phyloP scores from a whole-genome alignment of 148 eudicot species.

The Beta vulgaris region DNA sequence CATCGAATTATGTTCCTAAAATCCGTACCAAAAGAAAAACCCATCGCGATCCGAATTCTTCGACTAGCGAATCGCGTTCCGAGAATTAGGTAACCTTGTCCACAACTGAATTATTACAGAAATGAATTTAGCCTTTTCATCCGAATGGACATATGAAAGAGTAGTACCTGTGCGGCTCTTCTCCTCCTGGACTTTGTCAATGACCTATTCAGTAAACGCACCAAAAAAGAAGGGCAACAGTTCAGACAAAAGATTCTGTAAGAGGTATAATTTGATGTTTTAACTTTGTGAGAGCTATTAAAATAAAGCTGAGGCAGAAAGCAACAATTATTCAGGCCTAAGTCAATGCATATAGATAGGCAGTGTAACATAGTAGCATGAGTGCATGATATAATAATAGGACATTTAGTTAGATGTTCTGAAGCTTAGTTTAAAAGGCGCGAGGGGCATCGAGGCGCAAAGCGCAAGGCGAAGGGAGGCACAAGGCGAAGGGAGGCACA shows the following conservation, averaged over 20 bases:
- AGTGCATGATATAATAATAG: too few relatives aligned
- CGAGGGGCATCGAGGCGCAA: too few relatives aligned
- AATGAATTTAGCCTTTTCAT: background rate
- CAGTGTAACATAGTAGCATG: background rate
- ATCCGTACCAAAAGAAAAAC: too few relatives aligned
- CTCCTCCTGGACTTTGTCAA: constrained; percentile 87
- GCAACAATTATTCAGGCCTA: background rate
- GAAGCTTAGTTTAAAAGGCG: too few relatives aligned
- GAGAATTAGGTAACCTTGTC: too few relatives aligned
- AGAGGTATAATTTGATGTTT: background rate
- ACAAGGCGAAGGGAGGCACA: too few relatives aligned
- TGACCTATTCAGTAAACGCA: constrained; percentile 44
- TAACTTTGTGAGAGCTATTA: background rate
- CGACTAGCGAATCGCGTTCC: too few relatives aligned
- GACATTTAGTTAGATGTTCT: too few relatives aligned
- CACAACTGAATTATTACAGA: too few relatives aligned
- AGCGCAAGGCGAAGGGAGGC: too few relatives aligned
- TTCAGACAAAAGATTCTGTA: background rate
- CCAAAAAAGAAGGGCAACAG: constrained; percentile 4
- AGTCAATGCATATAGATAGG: background rate
- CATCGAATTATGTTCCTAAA: too few relatives aligned
- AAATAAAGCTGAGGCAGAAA: background rate
- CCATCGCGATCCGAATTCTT: too few relatives aligned
- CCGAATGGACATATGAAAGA: background rate
- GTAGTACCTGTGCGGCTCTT: constrained; percentile 62